These are phyloP conservation scores for Clonostachys chloroleuca DNA, from an alignment of 2,329 filamentous ascomycete genomes.

Conservation along the genomic window DNA sequence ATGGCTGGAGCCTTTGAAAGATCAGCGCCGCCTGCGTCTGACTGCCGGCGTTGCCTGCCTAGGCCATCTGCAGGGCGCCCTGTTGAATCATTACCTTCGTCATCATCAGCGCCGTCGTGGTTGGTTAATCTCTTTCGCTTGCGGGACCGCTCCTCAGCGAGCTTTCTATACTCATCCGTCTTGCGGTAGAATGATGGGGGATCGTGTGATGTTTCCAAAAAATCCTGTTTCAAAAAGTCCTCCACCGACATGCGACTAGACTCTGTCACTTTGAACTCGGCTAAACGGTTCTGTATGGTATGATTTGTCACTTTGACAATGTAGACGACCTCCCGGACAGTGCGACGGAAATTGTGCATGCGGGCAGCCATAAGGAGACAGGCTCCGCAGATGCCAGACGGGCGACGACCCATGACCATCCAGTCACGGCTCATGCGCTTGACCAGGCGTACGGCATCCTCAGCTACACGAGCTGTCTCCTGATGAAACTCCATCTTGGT, in stretches of 20 bases:
- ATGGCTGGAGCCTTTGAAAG: constrained; percentile 23
- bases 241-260: constrained; percentile 83
- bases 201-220: constrained; percentile 70
- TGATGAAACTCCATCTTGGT: constrained; percentile 86
- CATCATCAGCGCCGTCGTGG: constrained; percentile 20
- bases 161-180: constrained; percentile 53
- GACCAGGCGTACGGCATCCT: constrained; percentile 82
- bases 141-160: constrained; percentile 30
- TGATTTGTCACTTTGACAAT: constrained; percentile 94
- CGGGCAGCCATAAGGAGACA: constrained; percentile 91
- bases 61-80: constrained; percentile 2
- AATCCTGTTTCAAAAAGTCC: constrained; percentile 71
- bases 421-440: constrained; percentile 94
- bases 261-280: constrained; percentile 86
- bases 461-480: constrained; percentile 76
- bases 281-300: constrained; percentile 85
- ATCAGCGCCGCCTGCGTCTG: constrained; percentile 20
- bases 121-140: constrained; percentile 18
- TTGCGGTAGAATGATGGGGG: constrained; percentile 79
- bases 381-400: constrained; percentile 90
- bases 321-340: constrained; percentile 92
- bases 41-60: background rate
- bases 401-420: constrained; percentile 92
- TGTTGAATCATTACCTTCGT: constrained; percentile 13
- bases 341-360: constrained; percentile 97